phyloP scores from a whole-genome alignment of 176 grass and related monocot genomes.

The Eragrostis nindensis region DNA sequence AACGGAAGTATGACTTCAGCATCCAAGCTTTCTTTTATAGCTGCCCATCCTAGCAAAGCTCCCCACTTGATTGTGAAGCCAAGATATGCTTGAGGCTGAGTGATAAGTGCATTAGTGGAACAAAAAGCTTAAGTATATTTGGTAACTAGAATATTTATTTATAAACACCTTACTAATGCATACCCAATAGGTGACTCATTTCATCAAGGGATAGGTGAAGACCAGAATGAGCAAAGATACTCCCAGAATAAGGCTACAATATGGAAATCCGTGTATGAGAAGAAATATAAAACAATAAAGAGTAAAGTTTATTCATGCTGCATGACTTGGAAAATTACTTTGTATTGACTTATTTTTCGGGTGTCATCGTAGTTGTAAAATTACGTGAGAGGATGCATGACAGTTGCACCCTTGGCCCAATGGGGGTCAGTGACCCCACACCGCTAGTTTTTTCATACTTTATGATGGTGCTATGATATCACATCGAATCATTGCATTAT shows the following conservation, averaged over 20 bases:
- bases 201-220: conserved; percentile 84
- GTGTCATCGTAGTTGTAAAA: too few relatives aligned
- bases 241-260: conserved; percentile 64
- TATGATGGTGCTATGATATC: too few relatives aligned
- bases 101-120: neutral
- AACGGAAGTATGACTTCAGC: conserved; percentile 64
- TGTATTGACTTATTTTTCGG: too few relatives aligned
- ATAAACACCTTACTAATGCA: conserved; percentile 12
- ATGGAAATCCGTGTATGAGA: too few relatives aligned
- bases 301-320: too few relatives aligned
- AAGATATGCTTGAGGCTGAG: conserved; percentile 87
- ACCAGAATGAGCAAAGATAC: conserved; percentile 63
- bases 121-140: neutral
- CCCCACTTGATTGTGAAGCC: conserved; percentile 75
- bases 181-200: conserved; percentile 79
- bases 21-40: conserved; percentile 70
- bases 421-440: too few relatives aligned
- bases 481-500: too few relatives aligned
- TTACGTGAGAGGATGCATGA: too few relatives aligned
- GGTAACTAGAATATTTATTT: neutral
- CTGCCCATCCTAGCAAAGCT: conserved; percentile 68
- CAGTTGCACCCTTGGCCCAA: too few relatives aligned
- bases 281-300: too few relatives aligned
- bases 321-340: too few relatives aligned
- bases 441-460: too few relatives aligned